phyloP scores from a whole-genome alignment of 495 filamentous ascomycete genomes.

The Penicillium herquei region DNA sequence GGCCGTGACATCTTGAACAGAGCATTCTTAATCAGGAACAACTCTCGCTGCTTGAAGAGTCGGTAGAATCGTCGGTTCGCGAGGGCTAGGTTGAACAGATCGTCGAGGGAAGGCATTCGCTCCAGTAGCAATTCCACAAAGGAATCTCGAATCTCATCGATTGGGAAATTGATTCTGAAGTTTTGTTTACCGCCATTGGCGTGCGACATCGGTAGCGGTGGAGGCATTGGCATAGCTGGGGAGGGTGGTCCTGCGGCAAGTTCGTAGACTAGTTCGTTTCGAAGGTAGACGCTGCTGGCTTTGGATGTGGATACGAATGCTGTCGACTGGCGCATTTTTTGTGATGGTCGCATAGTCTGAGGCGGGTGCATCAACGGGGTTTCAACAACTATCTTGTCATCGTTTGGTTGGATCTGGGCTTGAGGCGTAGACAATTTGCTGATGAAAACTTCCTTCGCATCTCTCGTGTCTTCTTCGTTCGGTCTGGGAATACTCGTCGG shows the following conservation, averaged over 20 bases:
- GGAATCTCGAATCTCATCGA: conserved; percentile 45
- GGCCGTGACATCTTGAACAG: conserved; percentile 58
- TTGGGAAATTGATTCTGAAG: conserved; percentile 26
- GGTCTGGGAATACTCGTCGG: background rate
- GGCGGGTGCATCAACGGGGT: background rate
- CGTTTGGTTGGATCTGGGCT: background rate
- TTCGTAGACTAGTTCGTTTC: conserved; percentile 35
- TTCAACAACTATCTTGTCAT: conserved; percentile 27
- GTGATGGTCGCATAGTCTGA: background rate
- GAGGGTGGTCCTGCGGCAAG: conserved; percentile 34
- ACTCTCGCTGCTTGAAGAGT: conserved; percentile 60
- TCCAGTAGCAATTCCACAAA: conserved; percentile 49
- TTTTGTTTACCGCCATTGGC: conserved; percentile 1
- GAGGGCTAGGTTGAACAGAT: conserved; percentile 56
- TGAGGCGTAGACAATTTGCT: background rate
- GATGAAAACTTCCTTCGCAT: background rate
- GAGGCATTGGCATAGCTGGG: conserved; percentile 15
- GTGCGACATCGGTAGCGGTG: background rate
- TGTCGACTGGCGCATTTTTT: conserved; percentile 13
- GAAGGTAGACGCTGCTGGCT: conserved; percentile 19
- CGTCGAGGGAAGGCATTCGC: conserved; percentile 50
- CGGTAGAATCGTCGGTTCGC: conserved; percentile 59
- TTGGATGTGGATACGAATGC: conserved; percentile 19
- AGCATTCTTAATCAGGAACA: conserved; percentile 53
- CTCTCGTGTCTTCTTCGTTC: background rate